Evolutionary conservation across 441 rosid species (phyloP).

Genomic region (Macaranga tanarius): DNA sequence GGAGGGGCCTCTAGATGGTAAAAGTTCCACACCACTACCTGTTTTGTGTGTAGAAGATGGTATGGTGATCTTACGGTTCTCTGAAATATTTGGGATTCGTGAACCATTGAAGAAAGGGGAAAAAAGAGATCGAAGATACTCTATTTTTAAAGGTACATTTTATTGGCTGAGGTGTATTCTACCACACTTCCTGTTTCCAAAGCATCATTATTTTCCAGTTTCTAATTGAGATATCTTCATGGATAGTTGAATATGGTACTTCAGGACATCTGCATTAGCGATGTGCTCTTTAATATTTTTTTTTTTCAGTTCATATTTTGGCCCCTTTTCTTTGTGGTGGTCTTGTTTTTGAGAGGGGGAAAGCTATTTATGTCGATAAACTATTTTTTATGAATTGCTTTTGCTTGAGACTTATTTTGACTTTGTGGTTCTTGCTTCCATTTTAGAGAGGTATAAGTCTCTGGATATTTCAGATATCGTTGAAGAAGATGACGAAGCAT

Average conservation of each 20-base stretch:
- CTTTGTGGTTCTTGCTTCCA: slow-evolving; percentile 24
- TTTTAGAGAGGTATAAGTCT: slow-evolving; percentile 61
- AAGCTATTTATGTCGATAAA: neutral
- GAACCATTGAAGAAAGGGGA: slow-evolving; percentile 66
- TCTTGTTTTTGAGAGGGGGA: neutral
- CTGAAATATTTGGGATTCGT: slow-evolving; percentile 92
- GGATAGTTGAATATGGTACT: neutral
- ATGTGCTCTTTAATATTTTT: neutral
- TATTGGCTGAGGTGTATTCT: slow-evolving; percentile 10
- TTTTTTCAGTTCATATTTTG: neutral
- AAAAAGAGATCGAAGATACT: slow-evolving; percentile 62
- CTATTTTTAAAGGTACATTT: slow-evolving; percentile 56
- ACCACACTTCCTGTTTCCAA: neutral
- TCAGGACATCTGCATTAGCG: neutral
- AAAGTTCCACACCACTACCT: slow-evolving; percentile 65
- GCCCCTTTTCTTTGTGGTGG: neutral
- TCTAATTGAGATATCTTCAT: slow-evolving; percentile 10
- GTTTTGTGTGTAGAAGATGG: slow-evolving; percentile 86
- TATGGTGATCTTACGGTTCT: slow-evolving; percentile 76
- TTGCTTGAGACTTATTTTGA: slow-evolving; percentile 18
- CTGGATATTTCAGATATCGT: slow-evolving; percentile 61
- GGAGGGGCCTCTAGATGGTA: slow-evolving; percentile 46
- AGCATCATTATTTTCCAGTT: slow-evolving; percentile 3
- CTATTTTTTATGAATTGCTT: slow-evolving; percentile 20
- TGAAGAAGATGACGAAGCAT: slow-evolving; percentile 92